Conservation (phyloP, 305 asterid species). For the Fraxinus ornus region DNA sequence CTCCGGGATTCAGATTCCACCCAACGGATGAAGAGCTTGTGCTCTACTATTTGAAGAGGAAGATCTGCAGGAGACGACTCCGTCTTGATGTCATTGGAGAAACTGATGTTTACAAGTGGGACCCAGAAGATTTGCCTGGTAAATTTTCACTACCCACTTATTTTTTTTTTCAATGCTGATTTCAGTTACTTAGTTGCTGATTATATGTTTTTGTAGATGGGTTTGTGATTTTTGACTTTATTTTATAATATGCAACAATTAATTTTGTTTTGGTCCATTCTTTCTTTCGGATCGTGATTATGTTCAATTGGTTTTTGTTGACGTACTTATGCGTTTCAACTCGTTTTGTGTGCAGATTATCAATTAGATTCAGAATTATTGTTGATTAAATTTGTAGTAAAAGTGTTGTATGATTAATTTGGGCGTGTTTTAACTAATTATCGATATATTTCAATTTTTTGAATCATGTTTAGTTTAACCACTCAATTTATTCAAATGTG, state of each 20-base stretch:
- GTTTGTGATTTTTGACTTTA: constrained; percentile 23
- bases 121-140: constrained; percentile 94
- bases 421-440: not conserved
- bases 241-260: not conserved
- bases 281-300: not conserved
- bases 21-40: constrained; percentile 96
- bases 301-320: constrained; percentile 9
- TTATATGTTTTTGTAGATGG: constrained; percentile 3
- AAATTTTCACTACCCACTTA: not conserved
- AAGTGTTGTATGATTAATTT: not conserved
- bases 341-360: constrained; percentile 11
- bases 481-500: not conserved
- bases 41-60: constrained; percentile 72
- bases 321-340: not conserved
- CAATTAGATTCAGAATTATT: constrained; percentile 19
- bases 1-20: constrained; percentile 93
- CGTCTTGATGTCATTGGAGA: constrained; percentile 66
- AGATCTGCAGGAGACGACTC: constrained; percentile 64
- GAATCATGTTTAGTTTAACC: not conserved
- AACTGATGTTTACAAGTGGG: constrained; percentile 90
- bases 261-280: not conserved
- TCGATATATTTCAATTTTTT: not conserved
- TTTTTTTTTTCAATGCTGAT: not conserved
- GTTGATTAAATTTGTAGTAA: constrained; percentile 4
- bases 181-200: not conserved